These are phyloP conservation scores for Pseudonectria foliicola DNA, from an alignment of 2,329 filamentous ascomycete genomes.

Conservation along the genomic window DNA sequence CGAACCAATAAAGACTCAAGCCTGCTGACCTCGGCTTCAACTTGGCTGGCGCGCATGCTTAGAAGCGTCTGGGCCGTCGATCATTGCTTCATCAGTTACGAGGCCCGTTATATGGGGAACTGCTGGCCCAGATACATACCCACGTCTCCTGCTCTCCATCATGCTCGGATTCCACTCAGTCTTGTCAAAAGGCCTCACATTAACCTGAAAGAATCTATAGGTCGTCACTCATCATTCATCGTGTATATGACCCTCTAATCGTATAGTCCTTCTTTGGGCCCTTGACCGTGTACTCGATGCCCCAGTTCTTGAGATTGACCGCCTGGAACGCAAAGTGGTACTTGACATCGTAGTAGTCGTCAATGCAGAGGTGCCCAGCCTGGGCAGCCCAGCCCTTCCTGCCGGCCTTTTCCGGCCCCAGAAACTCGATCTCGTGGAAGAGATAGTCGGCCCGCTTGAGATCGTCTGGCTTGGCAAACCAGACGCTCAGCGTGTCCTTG, in stretches of 20 bases:
- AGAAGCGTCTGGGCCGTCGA: too few relatives aligned
- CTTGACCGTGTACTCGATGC: conserved; percentile 56
- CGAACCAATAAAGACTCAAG: too few relatives aligned
- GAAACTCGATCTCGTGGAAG: conserved; percentile 67
- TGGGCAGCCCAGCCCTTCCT: conserved; percentile 53
- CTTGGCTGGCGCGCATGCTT: too few relatives aligned
- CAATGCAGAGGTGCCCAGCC: conserved; percentile 62
- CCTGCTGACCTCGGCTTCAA: too few relatives aligned
- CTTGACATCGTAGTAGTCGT: conserved; percentile 63
- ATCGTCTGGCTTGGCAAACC: conserved; percentile 64
- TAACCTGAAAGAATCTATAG: too few relatives aligned
- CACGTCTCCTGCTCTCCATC: too few relatives aligned
- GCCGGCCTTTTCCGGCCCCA: conserved; percentile 25
- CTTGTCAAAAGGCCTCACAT: too few relatives aligned
- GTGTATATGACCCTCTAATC: conserved; percentile 46
- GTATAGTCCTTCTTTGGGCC: conserved; percentile 71
- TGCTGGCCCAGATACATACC: too few relatives aligned
- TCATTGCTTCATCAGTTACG: too few relatives aligned
- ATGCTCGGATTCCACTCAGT: too few relatives aligned
- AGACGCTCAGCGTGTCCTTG: conserved; percentile 57
- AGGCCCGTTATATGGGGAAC: too few relatives aligned
- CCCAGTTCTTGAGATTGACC: conserved; percentile 51
- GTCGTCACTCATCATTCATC: conserved; percentile 18
- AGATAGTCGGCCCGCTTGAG: conserved; percentile 59
- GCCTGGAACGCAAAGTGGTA: conserved; percentile 61